Evolutionary conservation across 1,284 basidiomycete species (phyloP).

Genomic region (Heterobasidion parviporum): DNA sequence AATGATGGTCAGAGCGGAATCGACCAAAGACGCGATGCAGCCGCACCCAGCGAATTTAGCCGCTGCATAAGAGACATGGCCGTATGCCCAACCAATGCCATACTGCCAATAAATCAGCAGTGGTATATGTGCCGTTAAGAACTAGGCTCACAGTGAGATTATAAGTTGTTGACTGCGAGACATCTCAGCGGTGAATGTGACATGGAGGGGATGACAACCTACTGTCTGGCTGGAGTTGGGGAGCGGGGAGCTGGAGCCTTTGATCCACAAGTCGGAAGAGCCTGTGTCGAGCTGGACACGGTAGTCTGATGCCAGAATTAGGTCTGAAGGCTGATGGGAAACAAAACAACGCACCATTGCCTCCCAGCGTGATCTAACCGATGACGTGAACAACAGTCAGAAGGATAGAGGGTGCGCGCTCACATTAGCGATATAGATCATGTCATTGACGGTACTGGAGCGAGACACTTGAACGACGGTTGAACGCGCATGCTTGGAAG

Average conservation of each 20-base stretch:
- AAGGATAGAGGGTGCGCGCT: neutral
- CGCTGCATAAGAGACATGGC: constrained; percentile 49
- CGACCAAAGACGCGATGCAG: neutral
- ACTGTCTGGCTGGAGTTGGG: constrained; percentile 48
- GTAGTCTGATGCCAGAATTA: constrained; percentile 35
- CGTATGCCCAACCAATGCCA: constrained; percentile 69
- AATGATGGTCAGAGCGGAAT: constrained; percentile 4
- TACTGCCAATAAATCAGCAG: constrained; percentile 37
- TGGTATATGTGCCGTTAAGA: neutral
- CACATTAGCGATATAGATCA: constrained; percentile 71
- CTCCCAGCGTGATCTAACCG: constrained; percentile 55
- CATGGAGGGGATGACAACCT: constrained; percentile 14
- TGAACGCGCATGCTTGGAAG: neutral
- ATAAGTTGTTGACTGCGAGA: constrained; percentile 12
- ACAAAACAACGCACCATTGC: constrained; percentile 34
- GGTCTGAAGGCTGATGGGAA: neutral
- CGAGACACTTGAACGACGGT: too few species aligned
- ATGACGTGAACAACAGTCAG: constrained; percentile 3
- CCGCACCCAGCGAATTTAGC: constrained; percentile 63
- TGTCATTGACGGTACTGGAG: constrained; percentile 56
- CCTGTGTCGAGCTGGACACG: constrained; percentile 73
- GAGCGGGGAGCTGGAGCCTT: constrained; percentile 39
- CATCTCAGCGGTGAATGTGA: neutral
- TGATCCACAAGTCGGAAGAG: constrained; percentile 76
- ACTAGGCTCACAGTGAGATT: constrained; percentile 19